Base-by-base conservation (phyloP, 495 filamentous ascomycete species). In the Trichocladium uniseriatum region DNA sequence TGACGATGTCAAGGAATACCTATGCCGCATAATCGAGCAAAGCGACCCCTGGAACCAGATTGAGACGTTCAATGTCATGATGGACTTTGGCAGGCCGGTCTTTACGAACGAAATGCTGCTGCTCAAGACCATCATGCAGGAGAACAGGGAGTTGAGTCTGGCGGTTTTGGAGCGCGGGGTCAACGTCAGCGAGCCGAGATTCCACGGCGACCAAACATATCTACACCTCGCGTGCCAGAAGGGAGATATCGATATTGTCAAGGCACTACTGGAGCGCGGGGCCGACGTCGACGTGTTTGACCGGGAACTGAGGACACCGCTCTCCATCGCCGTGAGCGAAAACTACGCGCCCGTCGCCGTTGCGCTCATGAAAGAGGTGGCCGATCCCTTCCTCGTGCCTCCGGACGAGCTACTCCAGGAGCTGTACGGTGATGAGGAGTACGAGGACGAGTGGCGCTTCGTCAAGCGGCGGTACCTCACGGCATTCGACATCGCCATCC, bases 281-380 rank as follows among this genome's bases (percentile, higher is more conserved):
- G 59, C 59, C 38, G 56, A 62, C 18, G 53, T 59, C 6, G 35
- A 62, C 38, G 56, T 54, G 10, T 59, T 62, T 21, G 56, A 62
- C 40, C 16, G 38, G 14, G 56, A 62, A 28, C 45, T 62, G 9
- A 41, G 49, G 6, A 62, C 59, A 8, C 59, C 59, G 2, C 40
- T 62, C 22, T 51, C 53, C 20, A 53, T 61, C 20, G 58, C 55
- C 5, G 55, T 56, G 3, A 38, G 21, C 8, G 41, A 59, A 20
- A 56, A 62, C 46, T 41, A 38, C 36, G 10, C 22, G 6, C 20
- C n/a, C 34, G 41, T 57, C 15, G 53, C 51, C 1, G 45, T 39
- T 1, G 37, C 41, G 1, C 46, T 62, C 16, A 52, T 62, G 53
- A 53, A 46, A 7, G 56, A 62, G 19, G 59, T 53, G 0, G 59